Percentiles rank a stretch among this genome's conserved stretches.
Evolutionary conservation across 1,139 yeast species (phyloP).

Genomic region (Candida sp.): DNA sequence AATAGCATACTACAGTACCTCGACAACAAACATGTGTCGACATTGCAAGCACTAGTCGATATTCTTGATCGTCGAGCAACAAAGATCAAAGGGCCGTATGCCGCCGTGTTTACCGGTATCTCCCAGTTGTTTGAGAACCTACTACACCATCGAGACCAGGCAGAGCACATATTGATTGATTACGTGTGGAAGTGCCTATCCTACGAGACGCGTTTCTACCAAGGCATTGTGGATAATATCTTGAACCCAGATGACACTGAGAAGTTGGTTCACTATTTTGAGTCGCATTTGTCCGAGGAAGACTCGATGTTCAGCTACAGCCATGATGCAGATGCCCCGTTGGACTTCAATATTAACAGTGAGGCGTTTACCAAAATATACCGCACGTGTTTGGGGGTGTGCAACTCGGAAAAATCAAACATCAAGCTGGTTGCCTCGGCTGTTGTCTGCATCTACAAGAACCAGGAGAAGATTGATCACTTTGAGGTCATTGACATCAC

Average conservation of each 20-base stretch:
- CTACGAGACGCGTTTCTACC: constrained; percentile 24
- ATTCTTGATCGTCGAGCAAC: constrained; percentile 20
- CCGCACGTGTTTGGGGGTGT: constrained; percentile 26
- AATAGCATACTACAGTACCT: constrained; percentile 4
- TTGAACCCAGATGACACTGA: constrained; percentile 28
- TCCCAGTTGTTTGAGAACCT: constrained; percentile 25
- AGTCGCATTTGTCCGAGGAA: constrained; percentile 18
- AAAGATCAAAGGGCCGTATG: constrained; percentile 23
- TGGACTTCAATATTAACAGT: constrained; percentile 19
- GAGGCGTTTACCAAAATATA: constrained; percentile 24
- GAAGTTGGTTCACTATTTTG: constrained; percentile 25
- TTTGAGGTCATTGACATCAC: constrained; percentile 22
- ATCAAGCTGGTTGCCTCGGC: constrained; percentile 18
- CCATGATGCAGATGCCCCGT: constrained; percentile 7
- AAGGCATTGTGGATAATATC: constrained; percentile 18
- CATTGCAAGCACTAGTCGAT: constrained; percentile 8
- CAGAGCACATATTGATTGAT: constrained; percentile 22
- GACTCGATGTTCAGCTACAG: constrained; percentile 29
- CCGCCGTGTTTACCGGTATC: constrained; percentile 21
- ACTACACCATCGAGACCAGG: constrained; percentile 21
- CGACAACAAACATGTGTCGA: neutral
- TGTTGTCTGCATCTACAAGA: constrained; percentile 29
- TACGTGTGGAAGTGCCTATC: constrained; percentile 24
- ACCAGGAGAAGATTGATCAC: constrained; percentile 22
- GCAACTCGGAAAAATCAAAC: constrained; percentile 17